These are phyloP conservation scores for Hirsutella thompsonii DNA, from an alignment of 2,329 filamentous ascomycete species.

Conservation along the genomic window DNA sequence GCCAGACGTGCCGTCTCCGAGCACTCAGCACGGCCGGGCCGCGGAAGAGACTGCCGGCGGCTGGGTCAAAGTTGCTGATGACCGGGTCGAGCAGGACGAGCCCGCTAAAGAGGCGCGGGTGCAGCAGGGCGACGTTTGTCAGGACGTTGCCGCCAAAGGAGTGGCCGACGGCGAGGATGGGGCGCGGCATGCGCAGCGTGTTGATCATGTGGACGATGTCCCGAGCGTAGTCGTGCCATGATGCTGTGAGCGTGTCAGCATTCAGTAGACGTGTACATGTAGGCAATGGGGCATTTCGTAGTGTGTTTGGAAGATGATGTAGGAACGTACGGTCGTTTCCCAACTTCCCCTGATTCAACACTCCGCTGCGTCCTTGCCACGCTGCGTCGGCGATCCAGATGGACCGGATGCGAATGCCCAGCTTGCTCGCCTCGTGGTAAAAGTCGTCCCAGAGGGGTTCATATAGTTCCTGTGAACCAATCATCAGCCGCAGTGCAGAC, in stretches of 20 bases:
- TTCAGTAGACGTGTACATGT: too few relatives aligned
- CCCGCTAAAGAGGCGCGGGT: constrained; percentile 67
- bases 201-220: constrained; percentile 82
- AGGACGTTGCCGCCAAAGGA: constrained; percentile 75
- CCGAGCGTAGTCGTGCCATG: constrained; percentile 75
- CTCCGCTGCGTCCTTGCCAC: constrained; percentile 67
- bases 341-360: constrained; percentile 61
- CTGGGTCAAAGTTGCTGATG: constrained; percentile 38
- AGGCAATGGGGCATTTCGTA: background rate
- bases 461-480: constrained; percentile 59
- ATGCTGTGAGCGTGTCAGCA: constrained; percentile 36
- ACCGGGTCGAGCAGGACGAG: constrained; percentile 79
- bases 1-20: constrained; percentile 69
- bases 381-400: constrained; percentile 91
- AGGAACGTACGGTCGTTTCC: constrained; percentile 66
- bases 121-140: constrained; percentile 56
- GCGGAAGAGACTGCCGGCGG: constrained; percentile 19
- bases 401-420: constrained; percentile 57
- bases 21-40: constrained; percentile 49
- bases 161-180: constrained; percentile 75
- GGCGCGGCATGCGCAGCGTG: constrained; percentile 65
- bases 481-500: too few relatives aligned
- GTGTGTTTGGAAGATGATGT: background rate
- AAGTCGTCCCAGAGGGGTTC: constrained; percentile 87
- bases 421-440: constrained; percentile 38